These are phyloP conservation scores for Lentinula sp. DNA, from an alignment of 768 basidiomycete species.

Conservation along the genomic window DNA sequence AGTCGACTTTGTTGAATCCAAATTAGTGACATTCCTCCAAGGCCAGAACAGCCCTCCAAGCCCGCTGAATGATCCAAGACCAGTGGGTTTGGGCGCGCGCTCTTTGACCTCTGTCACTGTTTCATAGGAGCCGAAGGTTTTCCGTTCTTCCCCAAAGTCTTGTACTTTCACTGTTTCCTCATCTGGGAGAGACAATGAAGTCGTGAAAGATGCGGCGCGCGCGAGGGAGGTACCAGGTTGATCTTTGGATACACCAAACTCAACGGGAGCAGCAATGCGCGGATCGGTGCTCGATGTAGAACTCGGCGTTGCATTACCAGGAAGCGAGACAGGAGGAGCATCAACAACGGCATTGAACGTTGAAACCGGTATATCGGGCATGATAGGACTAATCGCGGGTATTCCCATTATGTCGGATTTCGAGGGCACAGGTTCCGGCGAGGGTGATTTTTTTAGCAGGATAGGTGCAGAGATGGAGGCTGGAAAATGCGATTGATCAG, in stretches of 20 bases:
- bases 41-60: conserved; percentile 2
- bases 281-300: too few species aligned
- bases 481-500: not conserved
- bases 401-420: not conserved
- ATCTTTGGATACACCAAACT: not conserved
- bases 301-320: not conserved
- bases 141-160: not conserved
- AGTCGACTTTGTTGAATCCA: not conserved
- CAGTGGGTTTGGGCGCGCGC: not conserved
- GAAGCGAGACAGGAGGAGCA: too few species aligned
- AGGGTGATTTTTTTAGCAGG: not conserved
- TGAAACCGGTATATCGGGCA: not conserved
- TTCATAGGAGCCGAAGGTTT: too few species aligned
- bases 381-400: not conserved
- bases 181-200: not conserved
- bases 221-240: too few species aligned
- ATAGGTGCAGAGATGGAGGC: not conserved
- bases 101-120: not conserved
- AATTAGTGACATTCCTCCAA: not conserved
- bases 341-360: not conserved
- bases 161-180: too few species aligned
- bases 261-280: not conserved
- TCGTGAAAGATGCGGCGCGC: too few species aligned
- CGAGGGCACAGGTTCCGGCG: not conserved
- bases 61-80: not conserved